Conservation (phyloP, 768 basidiomycete genomes). For the Pisolithus microcarpus region DNA sequence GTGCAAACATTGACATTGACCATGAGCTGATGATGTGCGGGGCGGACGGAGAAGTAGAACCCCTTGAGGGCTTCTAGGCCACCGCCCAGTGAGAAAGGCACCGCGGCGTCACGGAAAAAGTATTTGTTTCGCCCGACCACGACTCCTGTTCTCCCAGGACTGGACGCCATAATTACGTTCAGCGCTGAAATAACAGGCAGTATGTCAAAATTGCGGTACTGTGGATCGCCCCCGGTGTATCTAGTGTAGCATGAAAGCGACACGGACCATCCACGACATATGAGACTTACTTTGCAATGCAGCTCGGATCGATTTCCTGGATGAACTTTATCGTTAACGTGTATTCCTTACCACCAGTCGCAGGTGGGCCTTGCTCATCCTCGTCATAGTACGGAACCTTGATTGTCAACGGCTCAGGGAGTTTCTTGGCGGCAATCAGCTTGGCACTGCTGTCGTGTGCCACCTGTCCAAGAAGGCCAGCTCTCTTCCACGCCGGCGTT, state of each 20-base stretch:
- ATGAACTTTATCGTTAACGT: constrained; percentile 37
- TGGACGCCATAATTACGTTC: constrained; percentile 41
- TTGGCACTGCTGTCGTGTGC: constrained; percentile 45
- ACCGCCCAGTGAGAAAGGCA: constrained; percentile 32
- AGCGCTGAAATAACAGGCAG: constrained; percentile 43
- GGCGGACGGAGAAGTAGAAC: constrained; percentile 36
- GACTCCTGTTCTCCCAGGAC: constrained; percentile 42
- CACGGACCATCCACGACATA: neutral
- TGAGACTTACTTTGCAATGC: constrained; percentile 32
- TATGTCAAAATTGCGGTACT: constrained; percentile 38
- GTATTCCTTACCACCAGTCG: constrained; percentile 34
- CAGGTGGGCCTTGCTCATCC: constrained; percentile 30
- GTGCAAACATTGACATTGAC: constrained; percentile 50
- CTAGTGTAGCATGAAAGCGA: constrained; percentile 23
- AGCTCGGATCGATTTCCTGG: constrained; percentile 38
- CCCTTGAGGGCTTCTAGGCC: constrained; percentile 58
- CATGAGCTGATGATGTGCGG: constrained; percentile 40
- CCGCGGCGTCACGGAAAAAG: constrained; percentile 37
- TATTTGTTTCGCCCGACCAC: constrained; percentile 47
- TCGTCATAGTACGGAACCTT: constrained; percentile 39
- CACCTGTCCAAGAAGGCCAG: constrained; percentile 32
- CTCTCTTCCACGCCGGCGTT: constrained; percentile 34
- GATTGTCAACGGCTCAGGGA: constrained; percentile 38
- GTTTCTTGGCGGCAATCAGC: constrained; percentile 33
- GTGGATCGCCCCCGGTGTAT: constrained; percentile 38